phyloP scores from a whole-genome alignment of 352 stramenopile species.

The Pythium coloratum region DNA sequence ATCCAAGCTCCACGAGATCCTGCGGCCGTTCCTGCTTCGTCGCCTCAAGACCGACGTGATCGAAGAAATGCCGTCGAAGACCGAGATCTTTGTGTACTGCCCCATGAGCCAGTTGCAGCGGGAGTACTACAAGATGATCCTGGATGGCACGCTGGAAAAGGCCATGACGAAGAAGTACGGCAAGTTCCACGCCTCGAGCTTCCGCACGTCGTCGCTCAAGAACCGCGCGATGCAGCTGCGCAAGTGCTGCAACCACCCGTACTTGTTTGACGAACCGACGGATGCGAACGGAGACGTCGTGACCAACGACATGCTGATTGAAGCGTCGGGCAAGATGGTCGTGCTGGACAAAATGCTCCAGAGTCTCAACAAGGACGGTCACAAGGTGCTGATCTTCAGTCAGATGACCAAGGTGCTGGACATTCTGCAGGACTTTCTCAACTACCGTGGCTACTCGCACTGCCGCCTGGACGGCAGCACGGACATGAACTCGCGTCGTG shows the following conservation, averaged over 20 bases:
- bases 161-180: constrained; percentile 85
- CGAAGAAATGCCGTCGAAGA: constrained; percentile 95
- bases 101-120: constrained; percentile 93
- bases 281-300: constrained; percentile 48
- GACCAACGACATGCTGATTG: constrained; percentile 90
- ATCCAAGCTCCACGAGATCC: constrained; percentile 96
- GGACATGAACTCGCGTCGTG: constrained; percentile 89
- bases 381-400: constrained; percentile 98
- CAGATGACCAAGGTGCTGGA: constrained; percentile 98
- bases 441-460: constrained; percentile 88
- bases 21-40: constrained; percentile 95
- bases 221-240: constrained; percentile 83
- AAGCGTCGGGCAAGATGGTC: constrained; percentile 96
- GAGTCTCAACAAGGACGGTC: constrained; percentile 92
- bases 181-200: constrained; percentile 45
- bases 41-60: constrained; percentile 95
- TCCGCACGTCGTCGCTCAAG: constrained; percentile 56
- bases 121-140: constrained; percentile 95
- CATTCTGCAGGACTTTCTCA: constrained; percentile 97
- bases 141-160: constrained; percentile 84
- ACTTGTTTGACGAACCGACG: constrained; percentile 85
- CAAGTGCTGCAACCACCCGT: constrained; percentile 89
- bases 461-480: constrained; percentile 97
- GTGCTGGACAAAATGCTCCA: constrained; percentile 98
- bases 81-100: constrained; percentile 97